Base-by-base conservation (phyloP, 2,329 filamentous ascomycete species). In the Cladosporium sp. region DNA sequence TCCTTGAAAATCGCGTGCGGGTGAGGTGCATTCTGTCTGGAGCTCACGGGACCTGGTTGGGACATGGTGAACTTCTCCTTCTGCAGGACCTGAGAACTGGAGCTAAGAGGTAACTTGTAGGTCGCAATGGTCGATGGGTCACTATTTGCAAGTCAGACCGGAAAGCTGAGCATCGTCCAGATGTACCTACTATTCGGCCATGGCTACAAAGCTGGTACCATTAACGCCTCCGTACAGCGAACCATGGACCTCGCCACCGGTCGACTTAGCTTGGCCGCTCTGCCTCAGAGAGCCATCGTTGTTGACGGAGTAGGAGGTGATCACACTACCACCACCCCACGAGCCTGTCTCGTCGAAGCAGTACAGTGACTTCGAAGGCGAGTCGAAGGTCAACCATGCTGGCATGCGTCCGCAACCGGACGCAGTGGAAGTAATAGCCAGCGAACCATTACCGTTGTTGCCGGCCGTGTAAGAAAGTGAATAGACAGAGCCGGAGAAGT, bases 21-120 rank as follows among this genome's bases (percentile, higher is more conserved):
- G 57, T 82, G 79, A 5, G 79, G 70, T 4, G 70, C 72, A 51
- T 80, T 74, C 61, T 83, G 80, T n/a, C 79, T 74, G 24, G 58
- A 62, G 4, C 74, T 65, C 24, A 54, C 54, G 4, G 61, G 56
- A 15, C 61, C 62, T 2, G 55, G 48, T 8, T 53, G 47, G 11
- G 51, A 47, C 12, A 61, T 44, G n/a, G 54, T 58, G 53, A 61
- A 61, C 9, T 48, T 34, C n/a, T 61, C 24, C 43, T 59, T 54
- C 29, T 62, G 60, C 1, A 65, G 56, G 7, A 63, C 57, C 43
- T 61, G 57, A 13, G 58, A 59, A 18, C 58, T 58, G 29, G 53
- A 43, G 12, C 34, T 61, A 47, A 69, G 55, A 2, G 67, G 67
- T 22, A 69, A 57, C 54, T 66, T 68, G 57, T 65, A 68, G 3